These are phyloP conservation scores for Coniferiporia weirii DNA, from an alignment of 1,284 basidiomycete genomes.

Conservation along the genomic window DNA sequence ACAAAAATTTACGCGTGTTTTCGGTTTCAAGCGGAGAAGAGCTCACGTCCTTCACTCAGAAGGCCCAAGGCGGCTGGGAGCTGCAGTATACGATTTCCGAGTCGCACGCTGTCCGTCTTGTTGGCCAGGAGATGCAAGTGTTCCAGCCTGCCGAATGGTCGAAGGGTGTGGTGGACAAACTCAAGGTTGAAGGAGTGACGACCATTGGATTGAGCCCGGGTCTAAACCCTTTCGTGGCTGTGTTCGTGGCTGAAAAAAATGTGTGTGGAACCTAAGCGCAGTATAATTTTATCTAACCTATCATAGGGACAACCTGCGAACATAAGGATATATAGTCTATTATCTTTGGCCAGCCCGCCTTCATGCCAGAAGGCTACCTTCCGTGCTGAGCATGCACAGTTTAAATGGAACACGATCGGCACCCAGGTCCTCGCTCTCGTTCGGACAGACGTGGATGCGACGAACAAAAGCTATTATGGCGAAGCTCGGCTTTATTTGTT, in stretches of 20 bases:
- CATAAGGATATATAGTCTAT: conserved; percentile 79
- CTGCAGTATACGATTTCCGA: conserved; percentile 92
- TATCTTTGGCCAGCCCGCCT: conserved; percentile 53
- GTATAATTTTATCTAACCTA: conserved; percentile 4
- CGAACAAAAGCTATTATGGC: conserved; percentile 97
- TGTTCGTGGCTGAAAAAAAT: conserved; percentile 95
- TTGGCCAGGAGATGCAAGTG: conserved; percentile 83
- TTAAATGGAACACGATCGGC: conserved; percentile 96
- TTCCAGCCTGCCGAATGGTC: conserved; percentile 77
- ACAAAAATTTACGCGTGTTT: conserved; percentile 88
- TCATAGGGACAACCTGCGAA: conserved; percentile 83
- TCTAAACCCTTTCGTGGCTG: conserved; percentile 77
- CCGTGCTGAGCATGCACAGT: conserved; percentile 90
- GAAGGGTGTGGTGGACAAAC: conserved; percentile 75
- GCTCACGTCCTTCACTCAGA: conserved; percentile 78
- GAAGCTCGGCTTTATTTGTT: conserved; percentile 95
- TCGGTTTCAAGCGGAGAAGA: conserved; percentile 77
- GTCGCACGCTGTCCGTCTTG: conserved; percentile 81
- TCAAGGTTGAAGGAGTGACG: conserved; percentile 78
- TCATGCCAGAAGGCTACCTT: conserved; percentile 88
- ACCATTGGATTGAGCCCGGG: conserved; percentile 77
- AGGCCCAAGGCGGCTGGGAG: conserved; percentile 80
- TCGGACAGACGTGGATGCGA: conserved; percentile 94
- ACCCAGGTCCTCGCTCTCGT: conserved; percentile 85
- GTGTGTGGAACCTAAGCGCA: conserved; percentile 30